Evolutionary conservation across 805 yeast genomes (phyloP), one percentile per base, ranked within the genome.

Genomic region (Pichia phayaonensis): DNA sequence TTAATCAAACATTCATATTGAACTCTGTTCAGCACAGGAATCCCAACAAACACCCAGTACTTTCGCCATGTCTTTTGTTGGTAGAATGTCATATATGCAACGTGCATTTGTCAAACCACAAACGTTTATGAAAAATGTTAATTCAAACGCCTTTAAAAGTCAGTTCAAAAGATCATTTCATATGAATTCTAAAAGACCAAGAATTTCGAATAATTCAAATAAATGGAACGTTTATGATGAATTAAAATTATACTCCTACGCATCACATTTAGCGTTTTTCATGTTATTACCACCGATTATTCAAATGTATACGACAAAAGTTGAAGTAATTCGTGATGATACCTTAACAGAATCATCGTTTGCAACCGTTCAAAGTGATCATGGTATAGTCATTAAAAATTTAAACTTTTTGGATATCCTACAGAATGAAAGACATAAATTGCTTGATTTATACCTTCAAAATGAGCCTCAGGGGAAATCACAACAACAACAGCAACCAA

Each of bases 201-300:
- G 39, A 4, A 15, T 48, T 4, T 42, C 56, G 5, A 41, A 34
- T 16, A 22, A 15, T 18, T 39, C 44, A 22, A 24, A 23, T 36
- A 54, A 29, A 34, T 64, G 67, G 67, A 55, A 60, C 20, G 61
- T 57, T 12, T 59, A 53, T 45, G 65, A 63, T 43, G 67, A 63
- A 45, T 42, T 64, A 21, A 62, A 63, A 46, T 48, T 64, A 10
- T 56, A 62, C 27, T 64, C 68, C 7, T 64, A 61, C 55, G 59
- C 67, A 3, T 64, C 68, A 8, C 68, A 64, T 53, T 48, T 64
- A 45, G 59, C 64, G 8, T 64, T 64, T 53, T 63, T 63, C 40
- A 54, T 63, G 59, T 43, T 64, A 7, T 46, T 64, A 18, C 68
- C 68, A 24, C 61, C 65, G 7, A 44, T 61, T 16, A 57, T 63